These are phyloP conservation scores for Fusarium fujikuroi DNA, from an alignment of 2,329 filamentous ascomycete genomes.

Conservation along the genomic window DNA sequence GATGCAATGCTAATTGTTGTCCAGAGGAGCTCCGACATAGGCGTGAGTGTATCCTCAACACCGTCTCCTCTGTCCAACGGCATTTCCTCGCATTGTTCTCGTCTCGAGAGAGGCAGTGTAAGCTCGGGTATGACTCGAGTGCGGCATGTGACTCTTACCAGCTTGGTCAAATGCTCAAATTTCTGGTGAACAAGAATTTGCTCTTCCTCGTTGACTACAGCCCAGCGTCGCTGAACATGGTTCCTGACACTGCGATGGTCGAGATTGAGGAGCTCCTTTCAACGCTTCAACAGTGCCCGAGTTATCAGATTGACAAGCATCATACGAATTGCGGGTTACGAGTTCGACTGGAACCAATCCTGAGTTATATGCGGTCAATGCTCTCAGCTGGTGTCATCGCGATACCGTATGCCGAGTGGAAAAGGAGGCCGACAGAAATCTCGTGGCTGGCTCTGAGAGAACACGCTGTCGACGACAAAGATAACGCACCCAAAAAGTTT, in stretches of 20 bases:
- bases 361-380: slow-evolving; percentile 72
- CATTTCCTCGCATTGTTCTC: slow-evolving; percentile 76
- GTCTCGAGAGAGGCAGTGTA: slow-evolving; percentile 74
- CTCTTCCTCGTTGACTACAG: slow-evolving; percentile 69
- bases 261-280: slow-evolving; percentile 71
- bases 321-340: slow-evolving; percentile 79
- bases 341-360: slow-evolving; percentile 70
- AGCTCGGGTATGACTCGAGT: slow-evolving; percentile 78
- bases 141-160: slow-evolving; percentile 81
- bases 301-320: slow-evolving; percentile 78
- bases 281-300: slow-evolving; percentile 72
- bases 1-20: slow-evolving; percentile 10
- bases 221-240: slow-evolving; percentile 55
- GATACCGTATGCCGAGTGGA: slow-evolving; percentile 60
- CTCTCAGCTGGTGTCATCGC: slow-evolving; percentile 59
- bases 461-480: slow-evolving; percentile 17
- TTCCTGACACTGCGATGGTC: slow-evolving; percentile 64
- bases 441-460: slow-evolving; percentile 53
- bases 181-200: slow-evolving; percentile 71
- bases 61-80: slow-evolving; percentile 73
- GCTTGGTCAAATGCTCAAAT: slow-evolving; percentile 80
- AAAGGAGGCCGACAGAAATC: slow-evolving; percentile 50
- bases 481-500: slow-evolving; percentile 49
- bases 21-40: slow-evolving; percentile 73
- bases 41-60: slow-evolving; percentile 73